Evolutionary conservation across 1,139 yeast genomes (phyloP), one percentile per base, ranked within the genome.

Genomic region (Saccharomyces hybrid): DNA sequence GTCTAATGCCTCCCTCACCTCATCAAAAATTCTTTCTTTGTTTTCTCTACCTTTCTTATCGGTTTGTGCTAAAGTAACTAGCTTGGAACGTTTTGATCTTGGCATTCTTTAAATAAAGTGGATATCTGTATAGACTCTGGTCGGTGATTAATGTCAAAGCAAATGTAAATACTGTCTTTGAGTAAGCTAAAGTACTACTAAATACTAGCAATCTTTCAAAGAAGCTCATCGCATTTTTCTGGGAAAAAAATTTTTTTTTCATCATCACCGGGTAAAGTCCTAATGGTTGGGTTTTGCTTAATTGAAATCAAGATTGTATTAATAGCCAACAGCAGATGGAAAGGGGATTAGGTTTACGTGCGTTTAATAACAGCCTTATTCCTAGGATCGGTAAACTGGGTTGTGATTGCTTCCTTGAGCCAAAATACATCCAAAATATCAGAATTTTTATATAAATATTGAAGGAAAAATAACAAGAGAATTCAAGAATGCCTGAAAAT

Each of bases 31-130:
- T 68, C 93, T 80, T 64, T 84, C 93, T 71, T 93, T 93, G 72
- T 90, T 91, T 64, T 89, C 97, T 63, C 85, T 84, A 53, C 96
- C 96, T 72, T 93, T 93, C 73, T 90, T 93, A 61, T 90, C 97
- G 58, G 98, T 91, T 71, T 91, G 93, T 42, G 99, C 93, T 64
- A 93, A 78, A n/a, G 98, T 88, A 58, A 93, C 96, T 65, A 88
- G 83, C 80, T 84, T 88, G 61, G 96, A 84, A 82, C 97, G 90
- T 74, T 83, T 90, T 48, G 96, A 89, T 81, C 95, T 88, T 61
- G 98, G 96, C 98, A 90, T 90, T 56, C 61, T 74, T 9, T 27
- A 31, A 38, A 11, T 38, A 38, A 8, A 13, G 13, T 38, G 8
- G 11, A 8, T 38, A 38, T 38, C 8, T 8, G 23, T 38, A 20